phyloP scores from a whole-genome alignment of 805 yeast species.

The Metschnikowia henanensis region DNA sequence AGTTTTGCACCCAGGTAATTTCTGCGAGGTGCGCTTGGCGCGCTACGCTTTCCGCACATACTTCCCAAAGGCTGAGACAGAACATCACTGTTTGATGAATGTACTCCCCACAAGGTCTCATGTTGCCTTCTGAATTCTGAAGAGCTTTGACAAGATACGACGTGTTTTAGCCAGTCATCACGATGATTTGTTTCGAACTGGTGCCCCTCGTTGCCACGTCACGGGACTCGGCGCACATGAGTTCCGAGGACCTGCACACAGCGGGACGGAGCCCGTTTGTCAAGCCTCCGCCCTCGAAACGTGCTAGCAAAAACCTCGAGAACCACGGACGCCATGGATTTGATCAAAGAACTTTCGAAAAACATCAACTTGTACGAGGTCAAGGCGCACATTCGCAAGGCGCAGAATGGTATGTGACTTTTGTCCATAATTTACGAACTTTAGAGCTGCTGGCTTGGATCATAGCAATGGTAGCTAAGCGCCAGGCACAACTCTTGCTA shows the following conservation, averaged over 20 bases:
- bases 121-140: no score
- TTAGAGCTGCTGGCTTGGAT: no score
- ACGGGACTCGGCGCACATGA: background rate
- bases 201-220: background rate
- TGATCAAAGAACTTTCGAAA: constrained; percentile 77
- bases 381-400: constrained; percentile 95
- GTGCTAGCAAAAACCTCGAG: background rate
- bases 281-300: constrained; percentile 2
- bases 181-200: no score
- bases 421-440: no score
- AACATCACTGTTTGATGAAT: no score
- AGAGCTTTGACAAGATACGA: no score
- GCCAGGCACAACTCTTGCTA: no score
- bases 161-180: no score
- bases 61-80: no score
- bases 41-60: no score
- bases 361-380: constrained; percentile 92
- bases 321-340: constrained; percentile 52
- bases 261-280: background rate
- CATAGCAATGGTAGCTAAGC: no score
- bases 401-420: constrained; percentile 78
- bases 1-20: background rate
- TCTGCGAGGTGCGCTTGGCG: background rate
- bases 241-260: background rate
- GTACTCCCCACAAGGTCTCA: no score